phyloP scores from a whole-genome alignment of 1,284 basidiomycete genomes.

The Papiliotrema terrestris region DNA sequence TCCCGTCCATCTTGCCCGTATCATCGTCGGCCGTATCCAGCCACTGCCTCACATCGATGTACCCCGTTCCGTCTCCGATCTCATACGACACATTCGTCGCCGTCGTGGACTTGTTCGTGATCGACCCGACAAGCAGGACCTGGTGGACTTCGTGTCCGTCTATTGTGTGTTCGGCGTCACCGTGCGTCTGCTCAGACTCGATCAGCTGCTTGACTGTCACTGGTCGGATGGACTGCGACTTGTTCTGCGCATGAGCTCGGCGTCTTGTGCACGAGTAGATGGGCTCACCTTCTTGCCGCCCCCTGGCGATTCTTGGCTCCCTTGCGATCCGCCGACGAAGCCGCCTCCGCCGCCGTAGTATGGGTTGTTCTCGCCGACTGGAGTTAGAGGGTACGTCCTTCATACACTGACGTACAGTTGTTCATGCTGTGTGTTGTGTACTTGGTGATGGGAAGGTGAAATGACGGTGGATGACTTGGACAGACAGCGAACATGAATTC shows the following conservation, averaged over 20 bases:
- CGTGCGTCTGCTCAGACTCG: conserved; percentile 73
- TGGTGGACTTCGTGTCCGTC: conserved; percentile 53
- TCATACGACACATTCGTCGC: conserved; percentile 78
- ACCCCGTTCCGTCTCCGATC: conserved; percentile 86
- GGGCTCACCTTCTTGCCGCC: conserved; percentile 32
- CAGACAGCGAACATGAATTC: too few relatives aligned
- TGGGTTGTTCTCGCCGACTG: conserved; percentile 40
- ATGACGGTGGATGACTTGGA: neutral
- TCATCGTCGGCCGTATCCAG: conserved; percentile 64
- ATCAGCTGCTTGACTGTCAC: conserved; percentile 78
- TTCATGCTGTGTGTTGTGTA: conserved; percentile 16
- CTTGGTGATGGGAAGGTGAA: neutral
- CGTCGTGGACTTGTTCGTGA: conserved; percentile 65
- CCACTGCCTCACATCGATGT: conserved; percentile 87
- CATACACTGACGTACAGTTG: conserved; percentile 20
- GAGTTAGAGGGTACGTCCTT: neutral
- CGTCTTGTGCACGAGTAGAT: neutral
- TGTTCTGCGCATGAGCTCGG: neutral
- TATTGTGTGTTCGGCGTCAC: conserved; percentile 82
- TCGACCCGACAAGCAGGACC: conserved; percentile 71
- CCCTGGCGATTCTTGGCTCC: conserved; percentile 37
- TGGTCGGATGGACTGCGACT: conserved; percentile 64
- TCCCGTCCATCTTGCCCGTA: conserved; percentile 53
- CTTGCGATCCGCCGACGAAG: conserved; percentile 35
- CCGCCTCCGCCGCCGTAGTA: conserved; percentile 41